Evolutionary conservation across 257 asterid genomes (phyloP).

Genomic region (Solanum chmielewskii): DNA sequence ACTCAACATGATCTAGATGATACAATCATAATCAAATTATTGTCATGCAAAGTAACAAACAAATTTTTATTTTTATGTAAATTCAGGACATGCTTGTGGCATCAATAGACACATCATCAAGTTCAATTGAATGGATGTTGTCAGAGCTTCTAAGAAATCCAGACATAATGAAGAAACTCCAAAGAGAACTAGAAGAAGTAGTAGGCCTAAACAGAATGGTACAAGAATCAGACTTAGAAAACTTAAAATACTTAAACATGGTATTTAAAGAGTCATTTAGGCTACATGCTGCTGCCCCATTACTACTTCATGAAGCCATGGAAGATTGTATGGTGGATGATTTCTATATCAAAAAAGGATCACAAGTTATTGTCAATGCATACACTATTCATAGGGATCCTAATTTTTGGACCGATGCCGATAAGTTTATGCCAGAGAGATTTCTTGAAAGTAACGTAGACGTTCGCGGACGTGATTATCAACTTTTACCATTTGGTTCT

Average conservation of each 20-base stretch:
- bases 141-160: conserved; percentile 39
- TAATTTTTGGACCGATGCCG: conserved; percentile 28
- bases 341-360: conserved; percentile 25
- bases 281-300: conserved; percentile 43
- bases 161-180: conserved; percentile 21
- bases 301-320: conserved; percentile 34
- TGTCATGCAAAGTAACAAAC: neutral
- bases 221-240: conserved; percentile 41
- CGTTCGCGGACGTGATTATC: conserved; percentile 32
- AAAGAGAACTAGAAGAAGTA: conserved; percentile 26
- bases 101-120: conserved; percentile 38
- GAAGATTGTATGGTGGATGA: conserved; percentile 29
- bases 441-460: conserved; percentile 27
- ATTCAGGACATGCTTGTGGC: conserved; percentile 44
- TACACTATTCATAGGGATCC: conserved; percentile 42
- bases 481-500: conserved; percentile 43
- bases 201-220: conserved; percentile 41
- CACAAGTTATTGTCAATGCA: conserved; percentile 26
- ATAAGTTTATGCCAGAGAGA: conserved; percentile 44
- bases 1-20: neutral
- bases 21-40: neutral
- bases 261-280: conserved; percentile 41
- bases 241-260: conserved; percentile 26
- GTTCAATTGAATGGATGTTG: conserved; percentile 36
- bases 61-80: too few relatives aligned